Evolutionary conservation across 2,329 filamentous ascomycete species (phyloP).

Genomic region (Corynespora cassiicola): DNA sequence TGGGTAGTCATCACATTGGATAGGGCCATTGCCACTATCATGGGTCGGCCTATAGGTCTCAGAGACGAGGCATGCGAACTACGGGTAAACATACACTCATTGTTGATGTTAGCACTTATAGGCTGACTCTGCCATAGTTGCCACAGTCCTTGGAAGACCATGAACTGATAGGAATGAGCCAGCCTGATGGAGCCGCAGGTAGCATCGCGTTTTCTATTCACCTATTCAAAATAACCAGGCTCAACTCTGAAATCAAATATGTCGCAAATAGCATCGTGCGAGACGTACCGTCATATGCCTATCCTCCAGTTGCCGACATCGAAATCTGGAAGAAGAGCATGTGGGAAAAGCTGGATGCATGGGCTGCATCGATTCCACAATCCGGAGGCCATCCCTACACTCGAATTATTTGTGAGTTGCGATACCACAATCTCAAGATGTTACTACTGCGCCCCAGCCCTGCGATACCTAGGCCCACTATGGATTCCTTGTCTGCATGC

Average conservation of each 20-base stretch:
- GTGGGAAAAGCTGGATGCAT: slow-evolving; percentile 25
- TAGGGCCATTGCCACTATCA: slow-evolving; percentile 60
- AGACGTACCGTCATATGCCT: slow-evolving; percentile 54
- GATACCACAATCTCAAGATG: slow-evolving; percentile 58
- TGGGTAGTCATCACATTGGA: slow-evolving; percentile 63
- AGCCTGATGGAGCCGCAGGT: slow-evolving; percentile 5
- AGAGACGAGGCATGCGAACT: slow-evolving; percentile 56
- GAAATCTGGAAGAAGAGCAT: slow-evolving; percentile 40
- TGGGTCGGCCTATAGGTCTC: slow-evolving; percentile 63
- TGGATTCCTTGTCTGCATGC: slow-evolving; percentile 50
- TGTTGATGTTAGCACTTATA: background rate
- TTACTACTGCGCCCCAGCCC: slow-evolving; percentile 60
- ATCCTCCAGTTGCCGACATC: slow-evolving; percentile 41
- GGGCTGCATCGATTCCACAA: slow-evolving; percentile 7
- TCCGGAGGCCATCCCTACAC: slow-evolving; percentile 19
- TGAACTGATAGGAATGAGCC: slow-evolving; percentile 14
- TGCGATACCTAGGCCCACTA: slow-evolving; percentile 56
- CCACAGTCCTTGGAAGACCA: slow-evolving; percentile 24
- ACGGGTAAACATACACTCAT: background rate
- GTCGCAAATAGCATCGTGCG: slow-evolving; percentile 61
- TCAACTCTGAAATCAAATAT: slow-evolving; percentile 66
- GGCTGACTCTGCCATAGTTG: slow-evolving; percentile 9
- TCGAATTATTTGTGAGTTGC: slow-evolving; percentile 49
- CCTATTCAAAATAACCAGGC: slow-evolving; percentile 54
- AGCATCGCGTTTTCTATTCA: slow-evolving; percentile 44